Percentiles rank a stretch among this genome's conserved stretches.
Conservation (phyloP, 108 stramenopile species). For the Pseudonitzschia pungens region DNA sequence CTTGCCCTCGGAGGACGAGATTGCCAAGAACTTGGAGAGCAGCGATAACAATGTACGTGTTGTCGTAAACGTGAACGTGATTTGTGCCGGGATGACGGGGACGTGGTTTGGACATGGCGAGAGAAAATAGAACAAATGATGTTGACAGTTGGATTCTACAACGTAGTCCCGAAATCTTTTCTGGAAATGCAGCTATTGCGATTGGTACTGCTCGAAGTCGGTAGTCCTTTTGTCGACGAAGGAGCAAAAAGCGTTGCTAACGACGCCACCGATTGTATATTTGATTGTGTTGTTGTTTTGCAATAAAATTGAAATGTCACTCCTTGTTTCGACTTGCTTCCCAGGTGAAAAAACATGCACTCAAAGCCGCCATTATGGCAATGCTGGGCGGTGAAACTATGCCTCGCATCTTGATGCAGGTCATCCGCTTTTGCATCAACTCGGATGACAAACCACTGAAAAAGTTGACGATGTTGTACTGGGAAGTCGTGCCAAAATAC, state of each 20-base stretch:
- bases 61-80: not conserved
- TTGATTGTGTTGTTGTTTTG: no score
- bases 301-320: no score
- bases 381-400: conserved; percentile 96
- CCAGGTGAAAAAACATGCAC: conserved; percentile 87
- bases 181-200: no score
- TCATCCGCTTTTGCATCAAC: conserved; percentile 98
- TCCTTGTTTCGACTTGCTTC: not conserved
- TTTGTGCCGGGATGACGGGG: not conserved
- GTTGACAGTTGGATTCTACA: conserved; percentile 17
- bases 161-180: not conserved
- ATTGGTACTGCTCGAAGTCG: no score
- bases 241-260: not conserved
- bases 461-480: conserved; percentile 98
- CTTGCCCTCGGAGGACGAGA: conserved; percentile 90
- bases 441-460: conserved; percentile 97
- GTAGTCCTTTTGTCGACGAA: not conserved
- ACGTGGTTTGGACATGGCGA: not conserved
- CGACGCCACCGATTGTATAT: not conserved
- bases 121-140: not conserved
- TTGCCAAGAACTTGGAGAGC: conserved; percentile 92
- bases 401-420: conserved; percentile 98
- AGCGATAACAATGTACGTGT: conserved; percentile 75
- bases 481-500: conserved; percentile 98
- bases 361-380: conserved; percentile 97